These are phyloP conservation scores for Mucor ambiguus DNA, from an alignment of 371 early-diverging fungal species.

Conservation along the genomic window DNA sequence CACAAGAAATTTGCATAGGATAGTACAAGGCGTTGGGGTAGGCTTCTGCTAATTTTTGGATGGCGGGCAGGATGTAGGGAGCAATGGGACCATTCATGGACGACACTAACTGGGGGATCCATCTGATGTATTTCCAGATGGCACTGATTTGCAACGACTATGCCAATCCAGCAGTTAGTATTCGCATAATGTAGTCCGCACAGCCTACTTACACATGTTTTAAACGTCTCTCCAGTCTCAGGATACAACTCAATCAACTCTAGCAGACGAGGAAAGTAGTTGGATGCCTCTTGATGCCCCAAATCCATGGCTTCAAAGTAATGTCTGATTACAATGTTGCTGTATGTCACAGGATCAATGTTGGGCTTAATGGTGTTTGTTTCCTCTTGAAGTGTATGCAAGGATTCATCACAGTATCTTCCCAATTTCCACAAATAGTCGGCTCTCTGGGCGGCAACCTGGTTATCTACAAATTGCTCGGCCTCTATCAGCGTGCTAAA, in stretches of 20 bases:
- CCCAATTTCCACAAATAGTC: constrained; percentile 41
- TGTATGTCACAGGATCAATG: constrained; percentile 35
- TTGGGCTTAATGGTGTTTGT: constrained; percentile 13
- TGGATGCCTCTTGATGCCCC: constrained; percentile 48
- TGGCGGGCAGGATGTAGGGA: constrained; percentile 39
- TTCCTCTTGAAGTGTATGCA: constrained; percentile 19
- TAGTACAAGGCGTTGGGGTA: constrained; percentile 75
- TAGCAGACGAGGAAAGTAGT: constrained; percentile 70
- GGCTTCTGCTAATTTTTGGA: constrained; percentile 51
- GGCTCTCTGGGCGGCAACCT: constrained; percentile 4
- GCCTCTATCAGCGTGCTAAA: constrained; percentile 21
- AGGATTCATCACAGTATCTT: constrained; percentile 40
- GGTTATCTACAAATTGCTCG: background rate
- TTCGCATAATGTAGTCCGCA: background rate
- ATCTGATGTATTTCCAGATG: constrained; percentile 73
- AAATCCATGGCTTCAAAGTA: constrained; percentile 54
- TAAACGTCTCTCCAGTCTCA: constrained; percentile 35
- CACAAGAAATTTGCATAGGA: constrained; percentile 71
- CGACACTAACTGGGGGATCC: constrained; percentile 82
- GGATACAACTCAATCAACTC: constrained; percentile 67
- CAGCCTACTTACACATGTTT: constrained; percentile 25
- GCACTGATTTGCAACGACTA: constrained; percentile 28
- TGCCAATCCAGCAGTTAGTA: background rate
- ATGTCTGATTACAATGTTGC: constrained; percentile 48
- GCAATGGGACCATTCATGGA: constrained; percentile 57